Evolutionary conservation across 345 rosid genomes (phyloP).

Genomic region (Laguncularia racemosa): DNA sequence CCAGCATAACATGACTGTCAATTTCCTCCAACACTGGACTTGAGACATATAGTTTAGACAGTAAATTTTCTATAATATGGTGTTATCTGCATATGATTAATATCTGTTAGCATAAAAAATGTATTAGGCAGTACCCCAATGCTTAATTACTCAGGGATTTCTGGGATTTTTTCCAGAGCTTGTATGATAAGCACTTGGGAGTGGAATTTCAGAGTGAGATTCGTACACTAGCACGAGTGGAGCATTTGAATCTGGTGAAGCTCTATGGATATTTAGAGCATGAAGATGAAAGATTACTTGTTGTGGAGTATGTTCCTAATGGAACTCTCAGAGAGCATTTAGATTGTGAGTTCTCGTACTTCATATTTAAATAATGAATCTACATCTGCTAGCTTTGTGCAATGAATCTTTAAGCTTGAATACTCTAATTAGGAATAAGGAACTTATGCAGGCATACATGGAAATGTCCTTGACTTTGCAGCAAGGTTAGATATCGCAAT

Average conservation of each 20-base stretch:
- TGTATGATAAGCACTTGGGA: constrained; percentile 66
- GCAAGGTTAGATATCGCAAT: constrained; percentile 68
- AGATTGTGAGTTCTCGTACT: constrained; percentile 53
- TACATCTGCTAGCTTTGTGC: background rate
- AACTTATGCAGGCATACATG: constrained; percentile 44
- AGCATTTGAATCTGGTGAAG: constrained; percentile 76
- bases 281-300: constrained; percentile 62
- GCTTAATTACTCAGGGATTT: no score
- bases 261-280: constrained; percentile 65
- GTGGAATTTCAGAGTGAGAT: constrained; percentile 78
- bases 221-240: constrained; percentile 61
- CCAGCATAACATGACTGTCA: no score
- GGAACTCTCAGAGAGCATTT: constrained; percentile 91
- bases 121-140: no score
- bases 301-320: constrained; percentile 78
- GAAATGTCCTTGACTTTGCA: constrained; percentile 53
- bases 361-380: background rate
- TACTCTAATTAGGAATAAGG: constrained; percentile 11
- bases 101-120: no score
- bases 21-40: no score
- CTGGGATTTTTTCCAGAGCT: constrained; percentile 37
- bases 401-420: background rate
- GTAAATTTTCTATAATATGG: background rate
- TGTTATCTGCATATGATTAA: background rate
- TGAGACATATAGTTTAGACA: no score